A percentile compares a stretch with the other conserved stretches of the same genome.
phyloP scores from a whole-genome alignment of 768 basidiomycete species.

The Tephrocybe sp. region DNA sequence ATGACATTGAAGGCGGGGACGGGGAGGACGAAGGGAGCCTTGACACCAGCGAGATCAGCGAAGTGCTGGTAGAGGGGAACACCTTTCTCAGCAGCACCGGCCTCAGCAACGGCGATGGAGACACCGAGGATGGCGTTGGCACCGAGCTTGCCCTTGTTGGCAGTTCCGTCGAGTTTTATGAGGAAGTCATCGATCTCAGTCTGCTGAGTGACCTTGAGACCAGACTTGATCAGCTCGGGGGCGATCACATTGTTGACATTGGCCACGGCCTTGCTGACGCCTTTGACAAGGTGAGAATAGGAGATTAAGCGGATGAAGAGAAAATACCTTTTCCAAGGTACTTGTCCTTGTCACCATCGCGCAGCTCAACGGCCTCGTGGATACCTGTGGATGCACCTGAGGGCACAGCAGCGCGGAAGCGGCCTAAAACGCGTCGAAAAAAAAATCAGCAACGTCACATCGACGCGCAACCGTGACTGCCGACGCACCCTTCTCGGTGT shows the following conservation, averaged over 20 bases:
- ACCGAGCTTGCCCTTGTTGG: slow-evolving; percentile 99
- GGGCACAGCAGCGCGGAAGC: slow-evolving; percentile 92
- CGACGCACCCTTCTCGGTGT: slow-evolving; percentile 77
- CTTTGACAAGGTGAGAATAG: slow-evolving; percentile 38
- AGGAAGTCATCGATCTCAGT: slow-evolving; percentile 97
- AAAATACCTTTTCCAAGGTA: slow-evolving; percentile 92
- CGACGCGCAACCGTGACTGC: not conserved
- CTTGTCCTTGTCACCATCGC: slow-evolving; percentile 89
- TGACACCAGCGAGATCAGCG: slow-evolving; percentile 93
- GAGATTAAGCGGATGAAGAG: slow-evolving; percentile 4
- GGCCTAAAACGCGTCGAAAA: slow-evolving; percentile 50
- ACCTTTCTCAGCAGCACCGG: slow-evolving; percentile 92
- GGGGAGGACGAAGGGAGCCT: slow-evolving; percentile 91
- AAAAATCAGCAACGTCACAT: slow-evolving; percentile 1
- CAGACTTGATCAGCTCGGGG: slow-evolving; percentile 82
- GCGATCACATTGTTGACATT: slow-evolving; percentile 94
- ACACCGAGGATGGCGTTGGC: slow-evolving; percentile 99
- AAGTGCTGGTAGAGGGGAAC: slow-evolving; percentile 96
- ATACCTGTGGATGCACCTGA: slow-evolving; percentile 98
- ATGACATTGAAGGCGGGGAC: slow-evolving; percentile 97
- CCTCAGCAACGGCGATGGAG: slow-evolving; percentile 92
- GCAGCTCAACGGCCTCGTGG: slow-evolving; percentile 98
- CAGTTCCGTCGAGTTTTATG: slow-evolving; percentile 95
- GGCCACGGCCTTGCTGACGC: slow-evolving; percentile 89
- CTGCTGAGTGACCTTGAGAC: slow-evolving; percentile 83